These are phyloP conservation scores for Aureobasidium pullulans DNA, from an alignment of 2,329 filamentous ascomycete species.

Conservation along the genomic window DNA sequence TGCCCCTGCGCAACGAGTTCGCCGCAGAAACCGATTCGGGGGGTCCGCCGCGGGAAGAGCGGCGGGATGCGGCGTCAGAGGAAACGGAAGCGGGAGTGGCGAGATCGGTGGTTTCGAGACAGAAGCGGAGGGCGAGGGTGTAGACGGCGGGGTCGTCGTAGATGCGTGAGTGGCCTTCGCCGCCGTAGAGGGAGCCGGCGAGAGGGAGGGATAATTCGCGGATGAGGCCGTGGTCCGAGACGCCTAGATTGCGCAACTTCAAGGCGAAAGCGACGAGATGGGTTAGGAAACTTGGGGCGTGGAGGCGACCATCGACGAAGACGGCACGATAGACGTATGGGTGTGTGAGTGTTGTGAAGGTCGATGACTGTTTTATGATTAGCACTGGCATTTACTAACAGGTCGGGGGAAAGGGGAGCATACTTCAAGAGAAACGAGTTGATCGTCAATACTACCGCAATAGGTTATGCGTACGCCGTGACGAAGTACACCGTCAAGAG, in stretches of 20 bases:
- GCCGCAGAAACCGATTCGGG: conserved; percentile 24
- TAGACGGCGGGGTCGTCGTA: conserved; percentile 89
- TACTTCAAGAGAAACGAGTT: conserved; percentile 86
- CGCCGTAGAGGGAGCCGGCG: conserved; percentile 82
- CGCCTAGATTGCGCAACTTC: conserved; percentile 86
- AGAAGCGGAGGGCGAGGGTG: conserved; percentile 46
- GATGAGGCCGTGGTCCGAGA: conserved; percentile 88
- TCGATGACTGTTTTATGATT: conserved; percentile 54
- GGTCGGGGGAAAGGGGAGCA: conserved; percentile 17
- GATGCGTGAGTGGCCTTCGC: conserved; percentile 86
- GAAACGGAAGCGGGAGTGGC: not conserved
- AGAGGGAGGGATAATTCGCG: conserved; percentile 82
- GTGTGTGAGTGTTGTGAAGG: conserved; percentile 77
- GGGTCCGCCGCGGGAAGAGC: conserved; percentile 21
- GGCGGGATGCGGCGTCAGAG: not conserved
- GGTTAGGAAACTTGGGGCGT: conserved; percentile 88
- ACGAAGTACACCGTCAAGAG: conserved; percentile 65
- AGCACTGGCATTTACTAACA: no score
- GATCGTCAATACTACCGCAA: conserved; percentile 92
- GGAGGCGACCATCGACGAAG: conserved; percentile 87
- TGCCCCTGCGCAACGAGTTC: conserved; percentile 28
- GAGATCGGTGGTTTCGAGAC: conserved; percentile 38
- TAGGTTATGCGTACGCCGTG: conserved; percentile 80
- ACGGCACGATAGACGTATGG: conserved; percentile 94
- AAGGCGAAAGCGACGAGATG: conserved; percentile 88